Base-by-base conservation (phyloP, 352 stramenopile genomes). In the Phytophthora fragariae region DNA sequence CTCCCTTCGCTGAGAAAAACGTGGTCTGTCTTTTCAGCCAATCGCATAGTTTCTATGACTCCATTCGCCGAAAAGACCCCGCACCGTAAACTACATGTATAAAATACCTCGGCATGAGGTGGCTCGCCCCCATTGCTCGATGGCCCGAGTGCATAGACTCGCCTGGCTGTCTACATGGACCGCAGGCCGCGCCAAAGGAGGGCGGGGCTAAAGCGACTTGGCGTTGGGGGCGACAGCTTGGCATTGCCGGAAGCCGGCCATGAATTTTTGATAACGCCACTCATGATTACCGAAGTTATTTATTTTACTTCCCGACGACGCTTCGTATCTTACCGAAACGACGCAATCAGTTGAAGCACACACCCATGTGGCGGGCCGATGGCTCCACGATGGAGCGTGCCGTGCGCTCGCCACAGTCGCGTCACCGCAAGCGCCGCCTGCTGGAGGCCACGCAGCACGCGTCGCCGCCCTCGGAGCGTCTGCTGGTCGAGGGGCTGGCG, bases 371-470 rank as follows among this genome's bases (percentile, higher is more conserved):
- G 52, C 33, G 15, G 49, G 29, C 49, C 0, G 54, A 58, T 27
- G 21, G 54, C 46, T 4, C 50, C 12, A 12, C 21, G 11, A 87
- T 84, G 81, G 78, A 80, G 65, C 74, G 79, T 19, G 54, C 46
- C 8, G 65, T 72, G 67, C 76, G 85, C 61, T 90, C 84, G 37
- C 70, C 76, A 57, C 79, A 89, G 53, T 77, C 85, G 12, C 82
- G 83, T 12, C 83, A 90, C 62, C 83, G 83, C 75, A 88, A 91
- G 72, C 82, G 82, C 1, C 75, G 76, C 24, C 79, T 89, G 47
- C 66, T 83, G 35, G 83, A 92, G 61, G 73, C 81, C 35, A 85
- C 77, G 49, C 78, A 89, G 56, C 84, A 89, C 49, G 81, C 79
- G 7, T 92, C 85, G 4, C 31, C 73, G 0, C 19, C 62, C 3